Base-by-base conservation (phyloP, 2,329 filamentous ascomycete species). In the Colletotrichum magnum region DNA sequence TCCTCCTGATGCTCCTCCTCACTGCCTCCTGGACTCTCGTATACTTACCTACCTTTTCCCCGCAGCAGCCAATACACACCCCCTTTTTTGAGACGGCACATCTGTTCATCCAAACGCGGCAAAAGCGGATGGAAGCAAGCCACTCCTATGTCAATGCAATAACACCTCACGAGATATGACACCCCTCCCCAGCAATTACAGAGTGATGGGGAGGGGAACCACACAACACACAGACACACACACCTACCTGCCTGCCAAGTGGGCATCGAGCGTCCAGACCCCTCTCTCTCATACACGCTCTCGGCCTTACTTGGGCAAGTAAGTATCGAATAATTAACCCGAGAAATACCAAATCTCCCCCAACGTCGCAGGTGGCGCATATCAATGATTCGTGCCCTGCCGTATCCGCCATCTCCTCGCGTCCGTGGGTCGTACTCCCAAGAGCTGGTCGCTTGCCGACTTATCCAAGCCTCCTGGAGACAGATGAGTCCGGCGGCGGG, bases 61-160 rank as follows among this genome's bases (percentile, higher is more conserved):
- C n/a, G 47, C 50, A 50, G 41, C 7, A 54, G 48, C 54, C 32
- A 53, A 58, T 48, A 54, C 54, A 50, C 59, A 48, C 41, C 32
- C 50, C 48, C 12, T 26, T 50, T 32, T 43, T 58, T 51, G 54
- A 69, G 61, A 69, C 50, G 61, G 66, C 54, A 69, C 50, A 60
- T 64, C 36, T 50, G 66, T 69, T 69, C 66, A 59, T 69, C 66
- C 66, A 69, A 69, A 69, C 58, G 54, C 61, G 24, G 54, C 61
- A 56, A 59, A 21, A 39, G 51, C 43, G 66, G 47, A 18, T 13
- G n/a, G 39, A 59, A 61, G 61, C 53, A 68, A 50, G 53, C 61
- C 52, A 48, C 53, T 47, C n/a, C 21, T 65, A 13, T 51, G 28
- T 56, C 66, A 59, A 65, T 45, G 66, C 61, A 43, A 45, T 59